Base-by-base conservation (phyloP, 768 basidiomycete species). In the Trametes villosa region DNA sequence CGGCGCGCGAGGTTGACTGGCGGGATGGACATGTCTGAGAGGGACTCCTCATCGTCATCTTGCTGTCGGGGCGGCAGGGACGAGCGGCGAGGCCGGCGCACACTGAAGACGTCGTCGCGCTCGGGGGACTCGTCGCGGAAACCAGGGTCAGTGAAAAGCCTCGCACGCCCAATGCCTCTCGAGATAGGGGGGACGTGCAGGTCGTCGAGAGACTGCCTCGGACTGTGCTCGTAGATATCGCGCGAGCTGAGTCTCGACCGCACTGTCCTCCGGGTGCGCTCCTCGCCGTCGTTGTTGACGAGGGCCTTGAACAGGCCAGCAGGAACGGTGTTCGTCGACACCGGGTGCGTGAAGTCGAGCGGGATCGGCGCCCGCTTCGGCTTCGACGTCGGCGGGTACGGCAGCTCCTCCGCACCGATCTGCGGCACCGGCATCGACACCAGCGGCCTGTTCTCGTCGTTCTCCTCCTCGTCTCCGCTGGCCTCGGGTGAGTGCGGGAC, bases 281-380 rank as follows among this genome's bases (percentile, higher is more conserved):
- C 89, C 45, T 92, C 90, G 20, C 68, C 69, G 42, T 74, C 74
- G 47, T 64, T 67, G 57, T 64, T 67, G 27, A 82, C 86, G 50
- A 92, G 78, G 12, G 90, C 89, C 75, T 93, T 93, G 82, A 94
- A 94, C 57, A 94, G 69, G 2, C 91, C 91, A 33, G 92, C 92
- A 20, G 92, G 92, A 9, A 93, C 87, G 7, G 89, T 94, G 67
- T 91, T 92, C 33, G 78, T 85, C 17, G 82, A 81, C 13, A 80
- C 72, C 18, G 85, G 80, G 59, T 85, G 85, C 68, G 79, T 85
- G 77, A 92, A 94, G 71, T 93, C 91, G n/a, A 84, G 70, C 17
- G 90, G 91, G 58, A 92, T 86, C 11, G 90, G 92, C 7, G 90
- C 84, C 44, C 89, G 87, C 70, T 85, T 89, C 34, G 79, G 67